Percentiles rank a stretch among this genome's conserved stretches.
These are phyloP conservation scores for Alternaria ventricosa DNA, from an alignment of 2,329 filamentous ascomycete genomes.

Conservation along the genomic window DNA sequence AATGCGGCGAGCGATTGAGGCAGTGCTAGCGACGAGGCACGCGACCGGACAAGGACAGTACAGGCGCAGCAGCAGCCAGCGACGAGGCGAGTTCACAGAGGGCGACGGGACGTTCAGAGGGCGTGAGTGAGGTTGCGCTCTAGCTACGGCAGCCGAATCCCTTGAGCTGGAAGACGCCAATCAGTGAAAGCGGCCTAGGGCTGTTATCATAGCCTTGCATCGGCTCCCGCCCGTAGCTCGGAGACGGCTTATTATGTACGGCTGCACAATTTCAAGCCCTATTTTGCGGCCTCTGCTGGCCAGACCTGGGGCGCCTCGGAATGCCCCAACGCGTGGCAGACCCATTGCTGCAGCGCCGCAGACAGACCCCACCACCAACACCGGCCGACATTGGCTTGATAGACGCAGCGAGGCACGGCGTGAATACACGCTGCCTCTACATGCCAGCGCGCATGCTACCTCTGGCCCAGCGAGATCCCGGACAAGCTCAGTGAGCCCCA, in stretches of 20 bases:
- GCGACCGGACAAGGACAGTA: conserved; percentile 28
- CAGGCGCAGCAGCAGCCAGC: conserved; percentile 30
- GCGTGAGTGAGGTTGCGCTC: conserved; percentile 27
- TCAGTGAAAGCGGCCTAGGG: conserved; percentile 23
- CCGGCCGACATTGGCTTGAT: background rate
- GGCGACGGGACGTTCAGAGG: conserved; percentile 17
- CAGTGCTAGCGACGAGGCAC: conserved; percentile 17
- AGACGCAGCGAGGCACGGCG: background rate
- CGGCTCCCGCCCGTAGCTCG: conserved; percentile 22
- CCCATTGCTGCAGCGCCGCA: conserved; percentile 18
- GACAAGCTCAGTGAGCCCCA: conserved; percentile 4
- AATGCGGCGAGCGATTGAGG: conserved; percentile 30
- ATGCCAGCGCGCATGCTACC: background rate
- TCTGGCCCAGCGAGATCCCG: conserved; percentile 1
- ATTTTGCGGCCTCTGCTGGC: conserved; percentile 22
- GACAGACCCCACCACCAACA: background rate
- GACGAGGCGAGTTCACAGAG: conserved; percentile 21
- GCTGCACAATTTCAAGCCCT: conserved; percentile 26
- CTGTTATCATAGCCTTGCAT: conserved; percentile 29
- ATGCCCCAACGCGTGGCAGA: conserved; percentile 23
- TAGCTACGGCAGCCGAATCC: conserved; percentile 21
- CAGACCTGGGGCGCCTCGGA: conserved; percentile 17
- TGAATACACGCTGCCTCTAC: background rate
- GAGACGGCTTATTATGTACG: conserved; percentile 20
- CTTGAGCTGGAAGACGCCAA: conserved; percentile 23